These are phyloP conservation scores for Scleromitrula shiraiana DNA, from an alignment of 2,329 filamentous ascomycete species.

Conservation along the genomic window DNA sequence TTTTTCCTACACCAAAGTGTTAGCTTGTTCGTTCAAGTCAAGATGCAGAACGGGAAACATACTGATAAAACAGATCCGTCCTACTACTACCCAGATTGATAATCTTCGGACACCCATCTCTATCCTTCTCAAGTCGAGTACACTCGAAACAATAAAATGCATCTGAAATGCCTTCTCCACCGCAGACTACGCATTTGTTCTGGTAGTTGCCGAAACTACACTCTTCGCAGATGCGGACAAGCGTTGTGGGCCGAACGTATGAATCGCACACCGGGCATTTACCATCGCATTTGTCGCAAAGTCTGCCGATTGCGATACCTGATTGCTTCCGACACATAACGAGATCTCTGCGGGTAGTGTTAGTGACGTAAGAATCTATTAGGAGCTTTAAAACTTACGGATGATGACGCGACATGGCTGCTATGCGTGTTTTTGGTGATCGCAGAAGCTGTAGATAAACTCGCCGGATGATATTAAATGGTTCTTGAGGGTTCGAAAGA, in stretches of 20 bases:
- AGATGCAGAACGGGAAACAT: background rate
- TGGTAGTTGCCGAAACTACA: conserved; percentile 99
- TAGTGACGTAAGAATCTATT: conserved; percentile 6
- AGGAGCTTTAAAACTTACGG: conserved; percentile 49
- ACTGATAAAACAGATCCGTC: conserved; percentile 63
- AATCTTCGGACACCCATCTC: conserved; percentile 97
- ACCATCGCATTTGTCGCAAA: conserved; percentile 99
- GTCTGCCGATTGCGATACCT: conserved; percentile 93
- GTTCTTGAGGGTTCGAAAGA: background rate
- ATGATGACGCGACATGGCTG: conserved; percentile 38
- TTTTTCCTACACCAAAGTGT: conserved; percentile 48
- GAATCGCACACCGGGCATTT: conserved; percentile 99
- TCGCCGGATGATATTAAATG: background rate
- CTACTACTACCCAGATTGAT: conserved; percentile 94
- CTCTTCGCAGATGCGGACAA: conserved; percentile 98
- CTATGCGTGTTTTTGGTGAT: too few relatives aligned
- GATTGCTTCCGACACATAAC: conserved; percentile 99
- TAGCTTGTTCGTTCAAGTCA: conserved; percentile 24
- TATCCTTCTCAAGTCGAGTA: conserved; percentile 90
- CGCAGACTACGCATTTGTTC: conserved; percentile 99
- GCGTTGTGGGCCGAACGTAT: conserved; percentile 94
- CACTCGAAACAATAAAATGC: conserved; percentile 99
- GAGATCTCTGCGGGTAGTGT: conserved; percentile 59
- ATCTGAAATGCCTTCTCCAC: conserved; percentile 94
- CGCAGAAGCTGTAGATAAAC: background rate